Percentiles rank a stretch among this genome's conserved stretches.
Evolutionary conservation across 306 rosid species (phyloP).

Genomic region (Acacia crassicarpa): DNA sequence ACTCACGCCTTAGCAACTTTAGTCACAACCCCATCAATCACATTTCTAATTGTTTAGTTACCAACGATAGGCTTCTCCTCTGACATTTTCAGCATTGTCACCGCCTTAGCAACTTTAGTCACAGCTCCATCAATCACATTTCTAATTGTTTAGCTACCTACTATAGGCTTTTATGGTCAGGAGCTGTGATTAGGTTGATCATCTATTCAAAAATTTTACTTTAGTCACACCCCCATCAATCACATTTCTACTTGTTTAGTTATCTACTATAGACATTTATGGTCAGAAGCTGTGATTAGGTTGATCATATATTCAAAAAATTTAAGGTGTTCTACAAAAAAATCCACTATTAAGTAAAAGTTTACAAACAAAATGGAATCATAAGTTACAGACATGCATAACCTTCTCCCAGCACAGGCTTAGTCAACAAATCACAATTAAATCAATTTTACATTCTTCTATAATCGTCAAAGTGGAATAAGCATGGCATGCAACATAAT

Average conservation of each 20-base stretch:
- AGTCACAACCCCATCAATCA: not conserved
- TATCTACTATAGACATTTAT: not conserved
- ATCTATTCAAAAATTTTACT: not conserved
- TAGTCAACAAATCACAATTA: conserved; percentile 8
- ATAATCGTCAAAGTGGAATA: not conserved
- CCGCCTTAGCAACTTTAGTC: not conserved
- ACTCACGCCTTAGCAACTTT: not conserved
- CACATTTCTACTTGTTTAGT: not conserved
- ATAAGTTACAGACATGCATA: not conserved
- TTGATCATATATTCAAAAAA: not conserved
- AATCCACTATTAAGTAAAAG: not conserved
- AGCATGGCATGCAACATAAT: conserved; percentile 3
- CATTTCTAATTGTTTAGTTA: too few species aligned
- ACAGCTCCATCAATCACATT: not conserved
- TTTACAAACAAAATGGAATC: not conserved
- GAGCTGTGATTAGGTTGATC: not conserved
- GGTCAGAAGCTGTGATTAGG: not conserved
- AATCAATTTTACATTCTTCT: not conserved
- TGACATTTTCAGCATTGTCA: not conserved
- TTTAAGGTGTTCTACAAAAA: not conserved
- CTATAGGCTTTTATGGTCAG: not conserved
- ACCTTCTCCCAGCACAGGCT: not conserved
- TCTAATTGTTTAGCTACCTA: not conserved
- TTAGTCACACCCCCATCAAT: not conserved
- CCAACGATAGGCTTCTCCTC: not conserved